phyloP scores from a whole-genome alignment of 345 rosid genomes.

The Carallia pectinifolia region DNA sequence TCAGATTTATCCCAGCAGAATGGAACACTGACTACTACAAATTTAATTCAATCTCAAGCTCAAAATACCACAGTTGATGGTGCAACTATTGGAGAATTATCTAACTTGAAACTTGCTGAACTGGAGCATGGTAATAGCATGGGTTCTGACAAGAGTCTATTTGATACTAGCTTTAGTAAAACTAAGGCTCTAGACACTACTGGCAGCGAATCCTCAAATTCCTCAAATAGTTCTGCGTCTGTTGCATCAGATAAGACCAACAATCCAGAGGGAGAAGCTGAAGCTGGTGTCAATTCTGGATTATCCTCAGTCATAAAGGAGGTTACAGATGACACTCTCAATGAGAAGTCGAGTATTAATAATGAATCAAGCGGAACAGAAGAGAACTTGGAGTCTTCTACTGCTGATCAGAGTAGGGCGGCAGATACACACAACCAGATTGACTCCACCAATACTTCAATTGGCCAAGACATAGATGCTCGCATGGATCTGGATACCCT shows the following conservation, averaged over 20 bases:
- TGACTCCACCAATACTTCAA: slow-evolving; percentile 36
- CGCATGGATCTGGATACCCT: slow-evolving; percentile 52
- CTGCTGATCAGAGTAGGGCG: slow-evolving; percentile 22
- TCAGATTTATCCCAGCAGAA: slow-evolving; percentile 31
- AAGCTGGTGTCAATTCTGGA: slow-evolving; percentile 29
- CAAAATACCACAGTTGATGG: slow-evolving; percentile 31
- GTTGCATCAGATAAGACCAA: slow-evolving; percentile 21
- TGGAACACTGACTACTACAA: slow-evolving; percentile 25
- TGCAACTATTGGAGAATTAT: slow-evolving; percentile 27
- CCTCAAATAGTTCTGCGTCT: slow-evolving; percentile 28
- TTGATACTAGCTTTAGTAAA: slow-evolving; percentile 33
- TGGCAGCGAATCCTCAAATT: slow-evolving; percentile 30
- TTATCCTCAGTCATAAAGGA: slow-evolving; percentile 32
- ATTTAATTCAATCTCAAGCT: slow-evolving; percentile 18
- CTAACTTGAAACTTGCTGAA: slow-evolving; percentile 23
- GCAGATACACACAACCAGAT: slow-evolving; percentile 29
- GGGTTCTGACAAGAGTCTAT: slow-evolving; percentile 12
- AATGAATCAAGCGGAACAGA: slow-evolving; percentile 32
- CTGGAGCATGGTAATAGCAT: slow-evolving; percentile 25
- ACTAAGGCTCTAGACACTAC: slow-evolving; percentile 16
- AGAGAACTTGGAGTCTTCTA: slow-evolving; percentile 28
- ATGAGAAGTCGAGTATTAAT: slow-evolving; percentile 17
- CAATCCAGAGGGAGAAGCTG: slow-evolving; percentile 34
- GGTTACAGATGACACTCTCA: slow-evolving; percentile 21
- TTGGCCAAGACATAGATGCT: slow-evolving; percentile 44